These are phyloP conservation scores for Botrytis fragariae DNA, from an alignment of 2,329 filamentous ascomycete species.

Conservation along the genomic window DNA sequence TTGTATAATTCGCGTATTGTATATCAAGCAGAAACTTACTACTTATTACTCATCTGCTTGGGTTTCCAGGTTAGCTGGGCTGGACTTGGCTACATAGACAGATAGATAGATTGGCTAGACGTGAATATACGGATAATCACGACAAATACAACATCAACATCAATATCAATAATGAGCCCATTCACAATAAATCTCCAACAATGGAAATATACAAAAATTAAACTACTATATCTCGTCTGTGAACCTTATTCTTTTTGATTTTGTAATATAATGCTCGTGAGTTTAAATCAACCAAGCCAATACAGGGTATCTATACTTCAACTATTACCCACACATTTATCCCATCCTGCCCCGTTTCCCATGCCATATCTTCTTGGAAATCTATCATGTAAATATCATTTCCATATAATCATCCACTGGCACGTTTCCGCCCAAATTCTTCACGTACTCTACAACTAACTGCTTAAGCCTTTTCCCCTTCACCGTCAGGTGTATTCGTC, in stretches of 20 bases:
- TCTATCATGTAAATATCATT: not conserved
- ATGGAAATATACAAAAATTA: no score
- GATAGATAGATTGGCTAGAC: not conserved
- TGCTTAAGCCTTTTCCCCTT: not conserved
- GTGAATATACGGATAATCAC: not conserved
- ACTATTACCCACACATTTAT: not conserved
- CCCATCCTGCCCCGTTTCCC: no score
- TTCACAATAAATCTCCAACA: not conserved
- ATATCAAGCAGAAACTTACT: not conserved
- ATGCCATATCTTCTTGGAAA: not conserved
- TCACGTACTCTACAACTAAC: not conserved
- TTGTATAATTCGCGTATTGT: not conserved
- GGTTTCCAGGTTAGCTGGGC: no score
- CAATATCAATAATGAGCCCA: not conserved
- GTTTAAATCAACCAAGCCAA: not conserved
- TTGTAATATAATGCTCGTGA: not conserved
- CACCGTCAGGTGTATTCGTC: conserved; percentile 32
- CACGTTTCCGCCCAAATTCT: not conserved
- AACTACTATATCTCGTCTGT: not conserved
- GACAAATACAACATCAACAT: not conserved
- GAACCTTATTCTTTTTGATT: not conserved
- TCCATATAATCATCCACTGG: not conserved
- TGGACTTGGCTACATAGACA: not conserved
- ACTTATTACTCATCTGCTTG: not conserved
- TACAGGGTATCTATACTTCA: not conserved